phyloP scores from a whole-genome alignment of 2,329 filamentous ascomycete species.

The Rosellinia necatrix region DNA sequence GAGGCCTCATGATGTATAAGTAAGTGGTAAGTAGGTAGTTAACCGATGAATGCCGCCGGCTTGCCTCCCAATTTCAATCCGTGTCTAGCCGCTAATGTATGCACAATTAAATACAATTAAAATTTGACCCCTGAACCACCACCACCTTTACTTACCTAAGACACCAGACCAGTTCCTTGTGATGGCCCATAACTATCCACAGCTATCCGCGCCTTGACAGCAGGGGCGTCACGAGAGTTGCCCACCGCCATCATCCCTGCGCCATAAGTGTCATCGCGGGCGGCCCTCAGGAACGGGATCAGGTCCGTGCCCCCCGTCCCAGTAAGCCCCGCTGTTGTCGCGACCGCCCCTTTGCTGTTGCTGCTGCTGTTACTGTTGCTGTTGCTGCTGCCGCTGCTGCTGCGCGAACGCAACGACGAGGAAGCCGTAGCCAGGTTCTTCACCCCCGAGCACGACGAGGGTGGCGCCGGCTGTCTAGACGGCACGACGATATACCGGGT shows the following conservation, averaged over 20 bases:
- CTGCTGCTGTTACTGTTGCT: no score
- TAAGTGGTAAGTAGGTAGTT: no score
- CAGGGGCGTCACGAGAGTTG: background rate
- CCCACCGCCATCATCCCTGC: conserved; percentile 8
- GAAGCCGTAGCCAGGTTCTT: conserved; percentile 57
- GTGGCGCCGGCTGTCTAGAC: conserved; percentile 49
- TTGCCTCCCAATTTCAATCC: no score
- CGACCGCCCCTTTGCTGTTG: conserved; percentile 8
- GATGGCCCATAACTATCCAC: background rate
- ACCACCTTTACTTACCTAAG: no score
- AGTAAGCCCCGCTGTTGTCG: conserved; percentile 63
- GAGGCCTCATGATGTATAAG: no score
- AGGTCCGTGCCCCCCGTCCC: conserved; percentile 88
- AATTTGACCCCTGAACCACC: no score
- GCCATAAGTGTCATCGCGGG: conserved; percentile 75
- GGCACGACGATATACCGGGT: conserved; percentile 89
- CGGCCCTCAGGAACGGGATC: conserved; percentile 88
- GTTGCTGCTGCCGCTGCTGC: no score
- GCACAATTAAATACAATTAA: no score
- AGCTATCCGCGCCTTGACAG: background rate
- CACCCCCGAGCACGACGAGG: conserved; percentile 30
- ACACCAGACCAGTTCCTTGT: background rate
- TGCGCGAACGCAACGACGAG: conserved; percentile 38
- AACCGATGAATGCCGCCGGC: no score
- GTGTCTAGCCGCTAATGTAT: conserved; percentile 10